phyloP scores from a whole-genome alignment of 2,329 filamentous ascomycete species.

The Paracoccidioides brasiliensis region DNA sequence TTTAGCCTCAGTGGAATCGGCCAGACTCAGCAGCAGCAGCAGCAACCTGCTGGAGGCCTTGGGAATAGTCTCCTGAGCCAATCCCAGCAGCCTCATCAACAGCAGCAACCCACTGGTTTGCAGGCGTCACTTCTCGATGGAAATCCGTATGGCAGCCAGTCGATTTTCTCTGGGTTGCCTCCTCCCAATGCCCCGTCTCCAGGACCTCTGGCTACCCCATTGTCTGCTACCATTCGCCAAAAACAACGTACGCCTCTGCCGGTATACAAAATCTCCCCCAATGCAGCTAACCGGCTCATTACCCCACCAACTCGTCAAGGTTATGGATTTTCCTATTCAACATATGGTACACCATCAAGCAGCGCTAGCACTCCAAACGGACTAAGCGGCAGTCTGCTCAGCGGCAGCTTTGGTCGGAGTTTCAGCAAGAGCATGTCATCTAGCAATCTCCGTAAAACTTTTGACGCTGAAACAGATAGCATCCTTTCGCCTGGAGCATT shows the following conservation, averaged over 20 bases:
- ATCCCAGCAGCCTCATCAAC: conserved; percentile 15
- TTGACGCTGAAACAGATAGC: conserved; percentile 64
- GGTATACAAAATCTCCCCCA: conserved; percentile 75
- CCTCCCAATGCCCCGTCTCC: conserved; percentile 54
- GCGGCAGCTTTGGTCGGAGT: conserved; percentile 46
- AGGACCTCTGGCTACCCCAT: conserved; percentile 81
- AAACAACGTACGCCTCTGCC: conserved; percentile 70
- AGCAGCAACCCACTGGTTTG: conserved; percentile 38
- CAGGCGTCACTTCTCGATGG: conserved; percentile 69
- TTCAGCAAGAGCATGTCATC: conserved; percentile 81
- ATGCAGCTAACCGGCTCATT: conserved; percentile 62
- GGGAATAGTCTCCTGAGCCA: conserved; percentile 35
- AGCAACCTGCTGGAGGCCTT: conserved; percentile 32
- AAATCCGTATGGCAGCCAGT: conserved; percentile 82
- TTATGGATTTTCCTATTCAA: conserved; percentile 87
- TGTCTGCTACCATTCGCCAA: conserved; percentile 61
- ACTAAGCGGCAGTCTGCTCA: conserved; percentile 45
- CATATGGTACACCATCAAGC: conserved; percentile 69
- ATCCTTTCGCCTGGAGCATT: conserved; percentile 78
- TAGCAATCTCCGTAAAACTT: conserved; percentile 71
- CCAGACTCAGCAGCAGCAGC: conserved; percentile 22
- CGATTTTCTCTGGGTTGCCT: conserved; percentile 64
- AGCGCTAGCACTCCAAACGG: conserved; percentile 55
- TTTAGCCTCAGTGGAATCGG: conserved; percentile 7
- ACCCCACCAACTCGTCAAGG: conserved; percentile 71